These are phyloP conservation scores for Chalaropsis ovoidea DNA, from an alignment of 2,329 filamentous ascomycete genomes.

Conservation along the genomic window DNA sequence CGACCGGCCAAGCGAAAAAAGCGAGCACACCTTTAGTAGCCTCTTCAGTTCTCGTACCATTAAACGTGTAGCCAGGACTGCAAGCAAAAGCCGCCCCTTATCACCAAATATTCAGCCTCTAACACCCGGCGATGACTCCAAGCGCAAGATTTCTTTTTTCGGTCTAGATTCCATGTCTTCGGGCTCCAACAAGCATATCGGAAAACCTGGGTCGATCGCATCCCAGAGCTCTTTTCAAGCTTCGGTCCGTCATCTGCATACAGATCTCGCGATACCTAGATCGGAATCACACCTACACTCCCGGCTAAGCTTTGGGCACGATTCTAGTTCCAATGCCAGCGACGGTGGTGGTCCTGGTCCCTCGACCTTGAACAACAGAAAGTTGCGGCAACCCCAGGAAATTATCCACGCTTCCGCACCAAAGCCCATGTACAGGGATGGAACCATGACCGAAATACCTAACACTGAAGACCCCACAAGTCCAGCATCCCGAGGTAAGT, in stretches of 20 bases:
- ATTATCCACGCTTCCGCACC: neutral
- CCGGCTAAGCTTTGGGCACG: constrained; percentile 12
- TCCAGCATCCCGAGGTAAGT: constrained; percentile 15
- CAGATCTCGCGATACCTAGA: constrained; percentile 12
- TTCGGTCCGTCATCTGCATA: constrained; percentile 15
- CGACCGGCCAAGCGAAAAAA: constrained; percentile 18
- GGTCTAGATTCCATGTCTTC: constrained; percentile 22
- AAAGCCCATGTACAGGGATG: constrained; percentile 3
- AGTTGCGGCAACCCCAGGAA: constrained; percentile 4
- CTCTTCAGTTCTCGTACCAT: constrained; percentile 38
- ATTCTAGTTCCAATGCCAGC: constrained; percentile 19
- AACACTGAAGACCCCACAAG: constrained; percentile 16
- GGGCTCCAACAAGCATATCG: constrained; percentile 5
- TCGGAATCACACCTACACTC: constrained; percentile 17
- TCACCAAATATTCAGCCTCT: constrained; percentile 22
- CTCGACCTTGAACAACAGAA: constrained; percentile 14
- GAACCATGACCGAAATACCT: constrained; percentile 9
- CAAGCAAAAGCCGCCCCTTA: constrained; percentile 26
- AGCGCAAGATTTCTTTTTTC: constrained; percentile 21
- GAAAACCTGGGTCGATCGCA: constrained; percentile 19
- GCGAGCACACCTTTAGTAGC: constrained; percentile 34
- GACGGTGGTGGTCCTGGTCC: constrained; percentile 15
- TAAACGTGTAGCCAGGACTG: constrained; percentile 31
- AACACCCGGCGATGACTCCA: constrained; percentile 12
- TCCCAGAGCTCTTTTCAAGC: constrained; percentile 21